phyloP scores from a whole-genome alignment of 495 filamentous ascomycete genomes.

The Lentithecium fluviatile region DNA sequence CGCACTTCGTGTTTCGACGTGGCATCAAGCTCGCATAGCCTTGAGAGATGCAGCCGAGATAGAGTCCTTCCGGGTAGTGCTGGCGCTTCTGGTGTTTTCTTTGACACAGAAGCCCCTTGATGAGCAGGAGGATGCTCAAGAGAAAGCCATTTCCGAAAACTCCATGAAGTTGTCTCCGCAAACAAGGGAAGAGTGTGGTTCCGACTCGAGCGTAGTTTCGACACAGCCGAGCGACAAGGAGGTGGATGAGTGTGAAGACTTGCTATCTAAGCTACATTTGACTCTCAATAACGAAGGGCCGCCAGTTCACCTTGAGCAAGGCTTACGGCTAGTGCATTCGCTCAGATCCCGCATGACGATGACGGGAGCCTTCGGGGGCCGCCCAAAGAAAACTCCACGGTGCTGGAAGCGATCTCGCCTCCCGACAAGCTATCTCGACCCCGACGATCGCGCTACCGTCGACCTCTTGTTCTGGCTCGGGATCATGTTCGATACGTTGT shows the following conservation, averaged over 20 bases:
- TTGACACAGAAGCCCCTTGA: constrained; percentile 46
- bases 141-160: background rate
- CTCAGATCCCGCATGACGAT: constrained; percentile 33
- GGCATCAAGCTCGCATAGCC: constrained; percentile 48
- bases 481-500: constrained; percentile 54
- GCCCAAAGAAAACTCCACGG: background rate
- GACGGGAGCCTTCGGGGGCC: constrained; percentile 6
- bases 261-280: constrained; percentile 22
- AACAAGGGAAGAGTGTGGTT: background rate
- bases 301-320: constrained; percentile 45
- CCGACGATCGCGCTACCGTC: constrained; percentile 45
- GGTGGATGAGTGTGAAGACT: constrained; percentile 28
- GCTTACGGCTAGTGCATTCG: constrained; percentile 37
- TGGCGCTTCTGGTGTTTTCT: constrained; percentile 51
- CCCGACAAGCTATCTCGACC: constrained; percentile 21
- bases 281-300: constrained; percentile 46
- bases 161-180: background rate
- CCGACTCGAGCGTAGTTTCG: background rate
- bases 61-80: constrained; percentile 49
- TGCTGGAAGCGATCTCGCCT: background rate
- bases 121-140: constrained; percentile 1
- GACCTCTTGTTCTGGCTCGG: constrained; percentile 51
- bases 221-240: constrained; percentile 17
- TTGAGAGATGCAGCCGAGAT: constrained; percentile 43
- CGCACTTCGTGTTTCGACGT: constrained; percentile 45